Base-by-base conservation (phyloP, 805 yeast genomes). In the Zygoascus ofunaensis region DNA sequence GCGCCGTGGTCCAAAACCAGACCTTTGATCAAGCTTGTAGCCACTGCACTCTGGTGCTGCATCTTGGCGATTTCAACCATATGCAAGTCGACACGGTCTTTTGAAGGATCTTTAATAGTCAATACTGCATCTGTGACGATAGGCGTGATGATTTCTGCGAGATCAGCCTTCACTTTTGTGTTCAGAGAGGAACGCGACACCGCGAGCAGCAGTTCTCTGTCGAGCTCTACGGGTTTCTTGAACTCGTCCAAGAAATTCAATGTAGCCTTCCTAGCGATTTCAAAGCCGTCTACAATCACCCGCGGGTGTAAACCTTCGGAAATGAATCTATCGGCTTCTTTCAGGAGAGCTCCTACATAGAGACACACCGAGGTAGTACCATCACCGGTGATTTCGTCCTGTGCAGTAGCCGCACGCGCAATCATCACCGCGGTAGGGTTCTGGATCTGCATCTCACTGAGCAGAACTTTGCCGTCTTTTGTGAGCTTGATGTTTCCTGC, bases 361-460 rank as follows among this genome's bases (percentile, higher is more conserved):
- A 94, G 72, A 37, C 89, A 90, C 44, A 92, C 98, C 1, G 96
- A 83, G 4, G 97, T 90, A 44, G 98, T 92, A 52, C 98, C 98
- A 65, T 92, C 98, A 41, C 98, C 98, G n/a, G 97, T 85, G 60
- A 92, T 87, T 65, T 92, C 98, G 64, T 92, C 98, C 66, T 92
- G 98, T 0, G 98, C 97, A 38, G 95, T 79, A 41, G 98, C 98
- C 12, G 97, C 98, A 53, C 97, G 76, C 2, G 98, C 71, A 66
- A 83, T 83, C 84, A 83, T 78, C 30, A 83, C 84, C 0, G 94
- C 94, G 3, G 94, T 84, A 8, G 94, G 94, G 50, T 83, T 80
- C 62, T 84, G 92, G 65, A 90, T 90, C 68, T 92, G 98, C 98
- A 92, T 92, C 61, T 92, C 98, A 34, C 84, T 77, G 48, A 92